Evolutionary conservation across 768 basidiomycete genomes (phyloP).

Genomic region (Coprinopsis sp.): DNA sequence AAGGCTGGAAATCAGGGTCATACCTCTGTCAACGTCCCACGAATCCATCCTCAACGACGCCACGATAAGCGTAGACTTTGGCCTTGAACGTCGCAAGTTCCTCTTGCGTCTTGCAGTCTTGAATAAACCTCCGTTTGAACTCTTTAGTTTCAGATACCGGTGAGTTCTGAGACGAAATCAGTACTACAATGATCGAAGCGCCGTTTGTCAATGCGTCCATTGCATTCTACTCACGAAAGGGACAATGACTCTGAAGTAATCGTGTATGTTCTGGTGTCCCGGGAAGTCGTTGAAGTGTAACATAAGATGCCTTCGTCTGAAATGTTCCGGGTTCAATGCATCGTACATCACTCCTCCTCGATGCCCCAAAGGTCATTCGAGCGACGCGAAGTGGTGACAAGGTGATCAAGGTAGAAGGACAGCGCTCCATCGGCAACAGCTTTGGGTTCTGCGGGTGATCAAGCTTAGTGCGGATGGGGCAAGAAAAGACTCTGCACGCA

Average conservation of each 20-base stretch:
- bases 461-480: background rate
- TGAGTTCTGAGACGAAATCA: background rate
- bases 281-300: slow-evolving; percentile 3
- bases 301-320: background rate
- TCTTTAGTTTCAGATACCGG: slow-evolving; percentile 16
- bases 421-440: slow-evolving; percentile 23
- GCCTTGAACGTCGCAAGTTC: slow-evolving; percentile 13
- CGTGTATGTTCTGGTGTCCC: slow-evolving; percentile 4
- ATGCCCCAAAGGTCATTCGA: slow-evolving; percentile 15
- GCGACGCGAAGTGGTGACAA: slow-evolving; percentile 11
- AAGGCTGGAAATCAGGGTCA: background rate
- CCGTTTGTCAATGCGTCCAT: background rate
- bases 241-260: slow-evolving; percentile 10
- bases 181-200: background rate
- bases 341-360: slow-evolving; percentile 6
- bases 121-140: slow-evolving; percentile 17
- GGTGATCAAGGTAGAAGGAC: slow-evolving; percentile 14
- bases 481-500: slow-evolving; percentile 21
- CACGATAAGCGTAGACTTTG: background rate
- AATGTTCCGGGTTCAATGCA: slow-evolving; percentile 11
- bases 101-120: slow-evolving; percentile 18
- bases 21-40: background rate
- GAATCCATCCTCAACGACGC: background rate
- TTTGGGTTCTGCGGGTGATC: slow-evolving; percentile 16
- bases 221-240: slow-evolving; percentile 10